Evolutionary conservation across 2,329 filamentous ascomycete genomes (phyloP).

Genomic region (Aureobasidium sp.): DNA sequence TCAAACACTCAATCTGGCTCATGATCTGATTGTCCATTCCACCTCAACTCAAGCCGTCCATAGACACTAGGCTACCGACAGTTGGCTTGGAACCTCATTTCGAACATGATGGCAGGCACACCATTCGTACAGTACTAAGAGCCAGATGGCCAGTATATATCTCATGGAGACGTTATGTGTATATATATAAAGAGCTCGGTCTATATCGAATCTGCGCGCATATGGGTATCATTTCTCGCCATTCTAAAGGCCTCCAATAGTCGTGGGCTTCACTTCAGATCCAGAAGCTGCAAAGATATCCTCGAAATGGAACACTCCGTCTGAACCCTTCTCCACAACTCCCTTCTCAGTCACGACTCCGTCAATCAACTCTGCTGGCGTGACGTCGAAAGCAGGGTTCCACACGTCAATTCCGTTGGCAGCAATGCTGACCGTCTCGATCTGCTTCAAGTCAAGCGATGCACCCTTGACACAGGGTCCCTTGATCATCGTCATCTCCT

Average conservation of each 20-base stretch:
- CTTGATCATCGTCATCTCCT: constrained; percentile 78
- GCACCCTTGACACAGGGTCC: constrained; percentile 61
- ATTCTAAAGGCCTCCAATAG: constrained; percentile 25
- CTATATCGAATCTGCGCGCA: background rate
- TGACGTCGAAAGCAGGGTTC: constrained; percentile 97
- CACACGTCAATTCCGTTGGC: constrained; percentile 73
- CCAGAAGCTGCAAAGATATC: constrained; percentile 31
- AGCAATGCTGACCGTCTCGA: constrained; percentile 72
- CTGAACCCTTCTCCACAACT: constrained; percentile 67
- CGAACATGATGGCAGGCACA: background rate
- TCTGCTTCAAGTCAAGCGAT: constrained; percentile 54
- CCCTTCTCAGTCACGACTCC: constrained; percentile 90
- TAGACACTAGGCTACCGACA: background rate
- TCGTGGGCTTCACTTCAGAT: constrained; percentile 26
- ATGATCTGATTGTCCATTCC: background rate
- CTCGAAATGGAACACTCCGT: constrained; percentile 60
- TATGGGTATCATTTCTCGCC: background rate
- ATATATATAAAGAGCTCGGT: background rate
- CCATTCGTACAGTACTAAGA: background rate
- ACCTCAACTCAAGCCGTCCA: background rate
- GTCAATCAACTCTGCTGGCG: constrained; percentile 81
- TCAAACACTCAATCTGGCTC: background rate
- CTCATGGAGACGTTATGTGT: background rate
- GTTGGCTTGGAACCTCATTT: no score
- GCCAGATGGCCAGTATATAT: background rate